These are phyloP conservation scores for Candida nanaspora DNA, from an alignment of 805 yeast species.

Conservation along the genomic window DNA sequence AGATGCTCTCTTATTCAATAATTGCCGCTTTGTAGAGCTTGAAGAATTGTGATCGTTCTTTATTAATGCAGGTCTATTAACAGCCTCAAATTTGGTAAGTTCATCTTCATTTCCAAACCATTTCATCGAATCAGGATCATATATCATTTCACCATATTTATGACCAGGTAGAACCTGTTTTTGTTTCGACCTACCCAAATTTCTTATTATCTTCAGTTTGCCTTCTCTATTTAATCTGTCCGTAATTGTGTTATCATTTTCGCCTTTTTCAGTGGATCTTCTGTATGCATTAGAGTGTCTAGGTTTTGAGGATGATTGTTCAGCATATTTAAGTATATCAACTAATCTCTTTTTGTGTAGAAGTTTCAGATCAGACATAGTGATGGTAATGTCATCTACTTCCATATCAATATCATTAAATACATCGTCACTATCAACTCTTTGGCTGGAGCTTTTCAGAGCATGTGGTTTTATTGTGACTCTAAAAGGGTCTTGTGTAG, in stretches of 20 bases:
- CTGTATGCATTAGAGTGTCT: background rate
- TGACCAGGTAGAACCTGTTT: slow-evolving; percentile 23
- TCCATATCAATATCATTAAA: too few relatives aligned
- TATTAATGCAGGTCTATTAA: slow-evolving; percentile 32
- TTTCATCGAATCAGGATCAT: slow-evolving; percentile 39
- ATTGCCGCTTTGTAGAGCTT: background rate
- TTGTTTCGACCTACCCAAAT: slow-evolving; percentile 18
- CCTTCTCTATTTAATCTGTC: slow-evolving; percentile 23
- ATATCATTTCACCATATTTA: slow-evolving; percentile 39
- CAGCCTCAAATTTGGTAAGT: slow-evolving; percentile 40
- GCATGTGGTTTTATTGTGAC: background rate
- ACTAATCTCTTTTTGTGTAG: slow-evolving; percentile 15
- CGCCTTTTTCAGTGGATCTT: background rate
- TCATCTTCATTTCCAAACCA: slow-evolving; percentile 69
- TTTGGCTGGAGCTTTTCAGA: background rate
- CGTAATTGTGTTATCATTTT: slow-evolving; percentile 9
- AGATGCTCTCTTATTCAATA: background rate
- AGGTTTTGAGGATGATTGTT: slow-evolving; percentile 8
- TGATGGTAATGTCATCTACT: slow-evolving; percentile 22
- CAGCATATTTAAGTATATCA: slow-evolving; percentile 22
- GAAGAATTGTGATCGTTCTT: slow-evolving; percentile 1
- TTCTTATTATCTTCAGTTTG: slow-evolving; percentile 21
- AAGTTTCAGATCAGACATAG: slow-evolving; percentile 19
- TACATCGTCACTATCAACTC: slow-evolving; percentile 9
- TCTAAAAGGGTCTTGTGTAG: background rate